Evolutionary conservation across 1,284 basidiomycete species (phyloP), one percentile per base, ranked within the genome.

Genomic region (Ustilago xerochloae): DNA sequence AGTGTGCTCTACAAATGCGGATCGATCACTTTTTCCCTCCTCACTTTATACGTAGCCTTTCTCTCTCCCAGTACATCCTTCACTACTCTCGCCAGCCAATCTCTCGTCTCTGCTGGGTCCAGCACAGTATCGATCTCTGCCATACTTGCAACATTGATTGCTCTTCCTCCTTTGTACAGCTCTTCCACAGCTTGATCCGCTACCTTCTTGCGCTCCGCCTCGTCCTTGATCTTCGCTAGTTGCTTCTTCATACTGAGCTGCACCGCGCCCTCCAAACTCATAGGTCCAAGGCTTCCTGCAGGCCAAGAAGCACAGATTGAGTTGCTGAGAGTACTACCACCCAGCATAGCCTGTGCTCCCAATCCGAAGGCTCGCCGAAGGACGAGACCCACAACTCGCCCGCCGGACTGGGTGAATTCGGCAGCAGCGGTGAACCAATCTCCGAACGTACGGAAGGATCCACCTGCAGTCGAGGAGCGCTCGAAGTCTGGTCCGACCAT

Each of bases 191-290:
- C 29, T 1, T 36, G 20, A 1, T 63, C 51, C 36, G 65, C 75
- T 28, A 58, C 39, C 13, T 33, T 49, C 10, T 63, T 43, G 16
- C 73, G 52, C 48, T 79, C 50, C 6, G 10, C 24, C 9, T 47
- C 48, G 35, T 71, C 69, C 24, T 58, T 8, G 24, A 75, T 66
- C 29, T 47, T 43, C 2, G 47, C 73, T 6, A 79, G 43, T 56
- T 78, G 62, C 58, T 79, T 78, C 28, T 64, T 64, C 65, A 72
- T 63, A 12, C 74, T 63, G 20, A 77, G 30, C 38, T 63, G 47
- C 4, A 78, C 76, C 1, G 74, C 76, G 10, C 77, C 77, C 46
- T 78, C 77, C 6, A 79, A 35, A n/a, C 59, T 55, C 75, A 77
- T 77, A 3, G 58, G 62, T 0, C 67, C 78, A 4, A 78, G 45